Evolutionary conservation across 352 stramenopile genomes (phyloP).

Genomic region (Phytophthora hibernalis): DNA sequence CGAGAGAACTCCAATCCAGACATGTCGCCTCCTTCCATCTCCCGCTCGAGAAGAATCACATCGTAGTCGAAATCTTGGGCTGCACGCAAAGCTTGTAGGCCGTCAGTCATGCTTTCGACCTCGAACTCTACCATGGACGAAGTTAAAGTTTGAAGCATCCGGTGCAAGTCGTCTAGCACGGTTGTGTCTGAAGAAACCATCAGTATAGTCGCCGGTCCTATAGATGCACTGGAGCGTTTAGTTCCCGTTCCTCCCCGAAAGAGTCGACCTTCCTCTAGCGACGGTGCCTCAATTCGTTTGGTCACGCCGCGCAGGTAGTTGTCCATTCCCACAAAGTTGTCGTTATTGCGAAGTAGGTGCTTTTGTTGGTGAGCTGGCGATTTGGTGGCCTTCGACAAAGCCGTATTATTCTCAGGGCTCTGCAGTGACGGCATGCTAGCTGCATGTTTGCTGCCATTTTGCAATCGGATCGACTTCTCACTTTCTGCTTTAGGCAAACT

Average conservation of each 20-base stretch:
- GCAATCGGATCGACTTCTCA: neutral
- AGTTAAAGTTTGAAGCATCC: constrained; percentile 30
- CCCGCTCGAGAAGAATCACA: constrained; percentile 85
- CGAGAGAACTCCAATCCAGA: constrained; percentile 82
- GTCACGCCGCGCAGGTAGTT: constrained; percentile 69
- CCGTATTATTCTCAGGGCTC: constrained; percentile 16
- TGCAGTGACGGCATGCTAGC: constrained; percentile 29
- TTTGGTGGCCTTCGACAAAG: constrained; percentile 6
- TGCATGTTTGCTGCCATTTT: constrained; percentile 10
- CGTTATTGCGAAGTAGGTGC: constrained; percentile 34
- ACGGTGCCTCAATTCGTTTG: constrained; percentile 50
- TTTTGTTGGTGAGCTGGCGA: constrained; percentile 17
- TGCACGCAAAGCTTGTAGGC: constrained; percentile 55
- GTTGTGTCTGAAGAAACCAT: constrained; percentile 48
- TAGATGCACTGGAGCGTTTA: constrained; percentile 5
- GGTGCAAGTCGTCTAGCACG: constrained; percentile 48
- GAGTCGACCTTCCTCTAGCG: constrained; percentile 48
- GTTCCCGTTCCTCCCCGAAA: constrained; percentile 35
- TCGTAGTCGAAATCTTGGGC: constrained; percentile 75
- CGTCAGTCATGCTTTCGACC: constrained; percentile 69
- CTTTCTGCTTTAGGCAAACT: constrained; percentile 5
- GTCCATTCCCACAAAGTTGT: constrained; percentile 53
- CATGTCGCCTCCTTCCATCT: constrained; percentile 49
- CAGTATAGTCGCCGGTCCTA: constrained; percentile 20
- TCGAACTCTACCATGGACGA: constrained; percentile 34